Percentiles rank a stretch among this genome's conserved stretches.
These are phyloP conservation scores for Alisma plantagoaquatica DNA, from an alignment of 106 monocot genomes.

Conservation along the genomic window DNA sequence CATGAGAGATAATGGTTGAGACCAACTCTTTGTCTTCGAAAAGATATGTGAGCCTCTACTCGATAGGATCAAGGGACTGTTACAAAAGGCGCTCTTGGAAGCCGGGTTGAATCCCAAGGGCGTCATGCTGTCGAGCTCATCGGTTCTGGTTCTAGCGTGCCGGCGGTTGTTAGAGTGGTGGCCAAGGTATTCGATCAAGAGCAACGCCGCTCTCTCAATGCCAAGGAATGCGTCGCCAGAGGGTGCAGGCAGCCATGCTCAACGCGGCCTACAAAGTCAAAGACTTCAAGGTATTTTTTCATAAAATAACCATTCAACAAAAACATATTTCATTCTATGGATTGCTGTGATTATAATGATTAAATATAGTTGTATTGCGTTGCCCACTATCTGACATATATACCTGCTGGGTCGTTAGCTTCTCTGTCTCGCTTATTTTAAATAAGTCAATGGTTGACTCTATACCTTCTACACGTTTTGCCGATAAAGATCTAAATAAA, in stretches of 20 bases:
- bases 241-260: slow-evolving; percentile 72
- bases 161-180: slow-evolving; percentile 54
- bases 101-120: slow-evolving; percentile 32
- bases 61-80: slow-evolving; percentile 44
- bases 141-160: slow-evolving; percentile 76
- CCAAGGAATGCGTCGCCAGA: slow-evolving; percentile 72
- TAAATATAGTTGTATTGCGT: too few species aligned
- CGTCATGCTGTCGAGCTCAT: slow-evolving; percentile 72
- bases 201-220: slow-evolving; percentile 72
- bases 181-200: slow-evolving; percentile 58
- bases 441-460: too few species aligned
- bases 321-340: too few species aligned
- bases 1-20: too few species aligned
- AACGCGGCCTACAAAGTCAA: slow-evolving; percentile 83
- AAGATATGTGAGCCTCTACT: slow-evolving; percentile 47
- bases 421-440: too few species aligned
- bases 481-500: too few species aligned
- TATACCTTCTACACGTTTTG: too few species aligned
- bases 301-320: too few species aligned
- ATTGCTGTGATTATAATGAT: too few species aligned
- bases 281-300: slow-evolving; percentile 68
- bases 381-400: too few species aligned
- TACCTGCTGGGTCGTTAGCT: too few species aligned
- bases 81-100: slow-evolving; percentile 45
- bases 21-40: too few species aligned